Evolutionary conservation across 2,329 filamentous ascomycete genomes (phyloP), one percentile per base, ranked within the genome.

Genomic region (Penicillium sp.): DNA sequence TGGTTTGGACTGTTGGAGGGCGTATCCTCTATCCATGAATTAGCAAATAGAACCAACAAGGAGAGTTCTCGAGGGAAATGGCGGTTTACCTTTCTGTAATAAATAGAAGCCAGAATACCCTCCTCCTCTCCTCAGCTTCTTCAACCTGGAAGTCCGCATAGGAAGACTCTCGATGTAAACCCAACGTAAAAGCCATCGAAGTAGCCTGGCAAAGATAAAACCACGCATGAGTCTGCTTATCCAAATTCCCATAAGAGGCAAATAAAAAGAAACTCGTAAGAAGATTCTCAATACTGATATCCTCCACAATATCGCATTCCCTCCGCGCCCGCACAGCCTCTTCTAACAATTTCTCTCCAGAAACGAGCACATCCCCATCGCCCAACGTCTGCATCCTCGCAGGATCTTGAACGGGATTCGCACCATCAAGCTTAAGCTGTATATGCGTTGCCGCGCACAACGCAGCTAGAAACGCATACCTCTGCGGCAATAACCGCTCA

Each of bases 231-330:
- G 89, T 86, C 70, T 92, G 88, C 70, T 87, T 81, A 60, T 91
- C 88, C 47, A 90, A 77, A 37, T 85, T 87, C 59, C 89, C 88
- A 70, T 88, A 85, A 56, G 87, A 88, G 37, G 84, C 88, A 65
- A 90, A 92, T 26, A 93, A 72, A 71, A 93, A 92, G 73, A 90
- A 91, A 53, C 88, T 91, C n/a, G 88, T 91, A 57, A 87, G 85
- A 11, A 79, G 69, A 9, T 68, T 73, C 45, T 74, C 72, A 22
- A 78, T 62, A 21, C 67, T 74, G n/a, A 77, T 69, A 21, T 72
- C 69, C 19, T 78, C 77, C 21, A 78, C 66, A 26, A 75, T 64
- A 47, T 79, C 73, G 47, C 73, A 74, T 22, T 73, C 70, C 37
- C 71, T 72, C 31, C 77, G 70, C n/a, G 77, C 73, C 21, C 72